Evolutionary conservation across 805 yeast genomes (phyloP), one percentile per base, ranked within the genome.

Genomic region (Metschnikowia chrysomelidarum): DNA sequence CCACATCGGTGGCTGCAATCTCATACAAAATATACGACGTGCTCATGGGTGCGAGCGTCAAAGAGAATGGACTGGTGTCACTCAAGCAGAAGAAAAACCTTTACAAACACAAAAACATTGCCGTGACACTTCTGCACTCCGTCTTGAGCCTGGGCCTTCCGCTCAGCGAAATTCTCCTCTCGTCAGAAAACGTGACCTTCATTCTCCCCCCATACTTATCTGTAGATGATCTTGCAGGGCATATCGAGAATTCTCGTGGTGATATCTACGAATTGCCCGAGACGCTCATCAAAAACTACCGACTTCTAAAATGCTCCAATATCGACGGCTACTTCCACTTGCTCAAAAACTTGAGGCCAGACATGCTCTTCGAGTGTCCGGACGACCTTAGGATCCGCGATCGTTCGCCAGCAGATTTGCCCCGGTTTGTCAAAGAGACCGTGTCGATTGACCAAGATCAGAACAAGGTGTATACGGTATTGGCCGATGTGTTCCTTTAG

Each of bases 171-270:
- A 65, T 67, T 12, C 50, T 67, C 28, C 38, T 56, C 35, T 60
- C 57, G 19, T 49, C 61, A 2, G 67, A 62, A 19, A 67, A 67
- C 43, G 65, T 67, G 24, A 62, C 69, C 6, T 67, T 67, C 44
- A 67, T 67, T 30, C 56, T 67, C 19, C 72, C 73, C 5, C 73
- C 73, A 3, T 59, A 67, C 34, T 53, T 67, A 18, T 57, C 62
- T 9, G 49, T 62, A 19, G 71, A 65, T 20, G 73, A 67, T 40
- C 55, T 67, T 30, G 56, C 45, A 26, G 30, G 47, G 33, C 51
- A 49, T 30, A 49, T 58, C 7, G 40, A 26, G 25, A 39, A 26
- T 19, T 22, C 19, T 11, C 24, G 17, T 28, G n/a, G n/a, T n/a
- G n/a, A n/a, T n/a, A 34, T 26, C 17, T 37, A 31, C 30, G 33